These are phyloP conservation scores for Pyricularia pennisetigena DNA, from an alignment of 2,329 filamentous ascomycete genomes.

Conservation along the genomic window DNA sequence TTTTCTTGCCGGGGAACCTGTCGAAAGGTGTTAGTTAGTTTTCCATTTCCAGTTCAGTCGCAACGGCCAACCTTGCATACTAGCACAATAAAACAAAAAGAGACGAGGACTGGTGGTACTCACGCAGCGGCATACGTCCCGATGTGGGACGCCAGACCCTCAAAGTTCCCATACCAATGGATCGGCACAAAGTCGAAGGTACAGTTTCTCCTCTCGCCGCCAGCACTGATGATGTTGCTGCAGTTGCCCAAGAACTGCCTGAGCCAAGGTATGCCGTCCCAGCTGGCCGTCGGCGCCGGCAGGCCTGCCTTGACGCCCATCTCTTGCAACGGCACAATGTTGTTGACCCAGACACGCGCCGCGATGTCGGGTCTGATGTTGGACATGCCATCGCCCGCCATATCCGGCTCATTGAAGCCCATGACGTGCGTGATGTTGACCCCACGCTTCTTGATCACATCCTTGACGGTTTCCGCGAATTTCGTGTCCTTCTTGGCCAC, in stretches of 20 bases:
- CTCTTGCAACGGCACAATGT: conserved; percentile 59
- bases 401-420: conserved; percentile 74
- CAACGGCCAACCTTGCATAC: not conserved
- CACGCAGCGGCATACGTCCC: conserved; percentile 43
- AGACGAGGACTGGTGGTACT: conserved; percentile 9
- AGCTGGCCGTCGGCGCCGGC: conserved; percentile 57
- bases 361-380: conserved; percentile 49
- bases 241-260: conserved; percentile 55
- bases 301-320: conserved; percentile 59
- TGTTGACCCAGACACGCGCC: conserved; percentile 58
- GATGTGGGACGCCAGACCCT: conserved; percentile 56
- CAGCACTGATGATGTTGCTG: conserved; percentile 43
- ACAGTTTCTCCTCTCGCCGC: conserved; percentile 35
- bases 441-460: conserved; percentile 38
- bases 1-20: conserved; percentile 48
- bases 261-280: conserved; percentile 56
- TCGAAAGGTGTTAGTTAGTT: not conserved
- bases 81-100: no score
- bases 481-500: conserved; percentile 32
- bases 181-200: conserved; percentile 54
- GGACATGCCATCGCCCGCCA: conserved; percentile 46
- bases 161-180: conserved; percentile 62
- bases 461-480: conserved; percentile 51
- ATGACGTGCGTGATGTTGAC: conserved; percentile 57
- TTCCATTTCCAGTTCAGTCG: not conserved